Conservation (phyloP, 805 yeast genomes). For the Candida ortonii region DNA sequence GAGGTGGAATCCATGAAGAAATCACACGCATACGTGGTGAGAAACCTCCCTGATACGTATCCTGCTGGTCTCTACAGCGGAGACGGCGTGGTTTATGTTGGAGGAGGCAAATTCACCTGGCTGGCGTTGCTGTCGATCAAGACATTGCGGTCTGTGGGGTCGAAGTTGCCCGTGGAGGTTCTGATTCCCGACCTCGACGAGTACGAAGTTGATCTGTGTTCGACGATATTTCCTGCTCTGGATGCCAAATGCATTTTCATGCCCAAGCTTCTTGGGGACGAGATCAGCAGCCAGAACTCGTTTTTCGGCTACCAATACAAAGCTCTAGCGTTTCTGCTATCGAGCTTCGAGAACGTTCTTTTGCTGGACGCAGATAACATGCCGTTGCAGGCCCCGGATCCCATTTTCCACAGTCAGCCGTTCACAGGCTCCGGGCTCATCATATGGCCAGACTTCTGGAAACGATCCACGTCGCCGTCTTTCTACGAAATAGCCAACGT, state of each 20-base stretch:
- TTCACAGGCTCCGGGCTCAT: constrained; percentile 50
- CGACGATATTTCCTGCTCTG: constrained; percentile 52
- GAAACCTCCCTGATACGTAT: constrained; percentile 43
- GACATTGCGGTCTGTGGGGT: constrained; percentile 59
- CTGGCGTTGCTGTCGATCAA: constrained; percentile 60
- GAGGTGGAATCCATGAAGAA: constrained; percentile 44
- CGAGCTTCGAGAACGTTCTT: constrained; percentile 65
- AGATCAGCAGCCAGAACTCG: constrained; percentile 39
- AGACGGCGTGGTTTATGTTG: constrained; percentile 66
- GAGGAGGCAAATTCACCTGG: constrained; percentile 77
- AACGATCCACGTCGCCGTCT: constrained; percentile 51
- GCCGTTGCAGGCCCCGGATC: constrained; percentile 61
- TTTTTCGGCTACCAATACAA: constrained; percentile 65
- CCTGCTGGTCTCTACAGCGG: constrained; percentile 48
- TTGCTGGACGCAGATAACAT: constrained; percentile 72
- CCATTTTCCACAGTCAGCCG: constrained; percentile 55
- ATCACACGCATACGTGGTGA: constrained; percentile 46
- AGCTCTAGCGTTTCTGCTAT: constrained; percentile 61
- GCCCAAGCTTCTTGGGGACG: constrained; percentile 54
- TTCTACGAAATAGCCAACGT: constrained; percentile 46
- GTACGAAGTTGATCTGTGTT: constrained; percentile 67
- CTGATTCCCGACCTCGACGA: constrained; percentile 70
- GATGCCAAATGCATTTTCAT: constrained; percentile 65
- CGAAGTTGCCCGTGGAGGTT: constrained; percentile 74
- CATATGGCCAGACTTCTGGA: constrained; percentile 48